These are phyloP conservation scores for Beta lomatogona DNA, from an alignment of 179 eudicot genomes.

Conservation along the genomic window DNA sequence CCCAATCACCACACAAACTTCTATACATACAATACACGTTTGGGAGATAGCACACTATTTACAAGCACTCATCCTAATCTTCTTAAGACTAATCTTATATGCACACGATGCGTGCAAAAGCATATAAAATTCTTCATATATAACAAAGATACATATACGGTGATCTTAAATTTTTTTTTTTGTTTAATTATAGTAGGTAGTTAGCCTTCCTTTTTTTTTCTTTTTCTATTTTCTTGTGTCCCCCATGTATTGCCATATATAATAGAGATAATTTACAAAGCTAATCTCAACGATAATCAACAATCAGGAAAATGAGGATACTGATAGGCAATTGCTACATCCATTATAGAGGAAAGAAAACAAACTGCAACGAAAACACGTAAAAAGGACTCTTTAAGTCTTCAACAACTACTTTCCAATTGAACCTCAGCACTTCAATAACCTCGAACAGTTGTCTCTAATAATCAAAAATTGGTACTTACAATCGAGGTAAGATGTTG, in stretches of 20 bases:
- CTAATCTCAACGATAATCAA: background rate
- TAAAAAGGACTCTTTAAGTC: background rate
- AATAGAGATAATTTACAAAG: background rate
- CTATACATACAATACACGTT: background rate
- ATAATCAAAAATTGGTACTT: constrained; percentile 31
- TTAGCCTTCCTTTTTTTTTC: no score
- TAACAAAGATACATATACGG: no score
- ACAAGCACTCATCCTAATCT: background rate
- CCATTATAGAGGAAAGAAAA: background rate
- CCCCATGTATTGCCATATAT: no score
- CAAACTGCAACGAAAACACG: background rate
- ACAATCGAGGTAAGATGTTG: constrained; percentile 94
- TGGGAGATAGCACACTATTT: background rate
- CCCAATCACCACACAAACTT: background rate
- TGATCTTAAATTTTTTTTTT: no score
- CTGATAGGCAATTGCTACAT: background rate
- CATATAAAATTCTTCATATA: no score
- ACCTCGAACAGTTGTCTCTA: background rate
- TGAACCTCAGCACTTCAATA: background rate
- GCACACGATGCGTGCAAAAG: no score
- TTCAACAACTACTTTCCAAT: background rate
- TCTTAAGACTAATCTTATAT: no score
- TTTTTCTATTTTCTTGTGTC: no score
- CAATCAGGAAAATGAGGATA: background rate
- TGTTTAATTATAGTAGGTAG: no score